Evolutionary conservation across 768 basidiomycete species (phyloP), one percentile per base, ranked within the genome.

Genomic region (Hortiboletus campestris): DNA sequence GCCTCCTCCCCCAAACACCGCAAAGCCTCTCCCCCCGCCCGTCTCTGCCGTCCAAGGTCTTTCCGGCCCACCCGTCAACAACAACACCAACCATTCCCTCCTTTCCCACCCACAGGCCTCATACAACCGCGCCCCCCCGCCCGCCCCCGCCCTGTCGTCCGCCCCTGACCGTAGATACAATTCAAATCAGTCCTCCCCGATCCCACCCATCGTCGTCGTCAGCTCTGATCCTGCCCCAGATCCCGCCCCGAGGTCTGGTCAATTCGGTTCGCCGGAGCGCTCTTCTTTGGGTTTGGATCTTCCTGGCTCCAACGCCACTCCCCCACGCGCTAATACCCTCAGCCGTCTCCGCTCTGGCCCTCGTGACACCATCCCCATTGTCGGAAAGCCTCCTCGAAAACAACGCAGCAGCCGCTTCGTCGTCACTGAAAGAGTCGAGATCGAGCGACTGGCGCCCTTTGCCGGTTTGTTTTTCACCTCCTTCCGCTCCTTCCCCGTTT

Each of bases 341-440:
- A 85, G 82, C 65, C 86, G 91, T 62, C 83, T 93, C 51, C 83
- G 91, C 56, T 81, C 85, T 41, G 85, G 84, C 17, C 93, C 94
- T 51, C 97, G 94, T 74, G 97, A 98, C 72, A 98, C 93, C 42
- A 98, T 98, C 55, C 94, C 96, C 42, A 91, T 96, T 65, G 87
- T 91, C 14, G 94, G 94, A 32, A 98, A 98, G 68, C 94, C 94
- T 20, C 94, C 97, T 25, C 85, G 96, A 65, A 99, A 98, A 73
- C 97, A 99, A 75, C 83, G 95, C 63, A 98, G 94, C 76, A 94
- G 91, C 69, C 84, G 97, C 58, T 98, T 99, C 66, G 89, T 98
- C 47, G 89, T 96, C 56, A 91, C 91, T 2, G 97, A 98, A 76
- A 92, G 86, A 76, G 92, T 97, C 36, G 96, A 98, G 62, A 93